Conservation (phyloP, 495 filamentous ascomycete genomes). For the Immersiella caudata region DNA sequence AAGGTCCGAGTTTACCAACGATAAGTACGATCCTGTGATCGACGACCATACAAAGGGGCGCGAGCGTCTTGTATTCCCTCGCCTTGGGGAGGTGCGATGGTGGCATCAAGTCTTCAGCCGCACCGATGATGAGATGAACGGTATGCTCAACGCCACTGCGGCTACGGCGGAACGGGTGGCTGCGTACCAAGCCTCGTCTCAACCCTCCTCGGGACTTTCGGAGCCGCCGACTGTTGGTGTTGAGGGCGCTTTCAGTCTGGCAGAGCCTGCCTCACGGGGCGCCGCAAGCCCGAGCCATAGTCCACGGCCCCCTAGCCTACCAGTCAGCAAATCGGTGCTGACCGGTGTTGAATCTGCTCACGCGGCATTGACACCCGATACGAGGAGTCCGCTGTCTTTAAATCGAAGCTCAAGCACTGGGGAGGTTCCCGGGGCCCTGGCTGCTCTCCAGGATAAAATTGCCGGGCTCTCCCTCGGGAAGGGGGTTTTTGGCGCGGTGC, state of each 20-base stretch:
- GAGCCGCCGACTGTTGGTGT: slow-evolving; percentile 18
- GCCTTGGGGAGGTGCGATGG: slow-evolving; percentile 71
- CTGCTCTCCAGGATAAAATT: slow-evolving; percentile 52
- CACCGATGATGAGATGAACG: slow-evolving; percentile 92
- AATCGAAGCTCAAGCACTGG: slow-evolving; percentile 48
- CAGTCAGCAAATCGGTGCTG: slow-evolving; percentile 47
- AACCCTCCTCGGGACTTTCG: slow-evolving; percentile 28
- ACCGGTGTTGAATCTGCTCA: slow-evolving; percentile 45
- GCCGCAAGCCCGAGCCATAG: slow-evolving; percentile 32
- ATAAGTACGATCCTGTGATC: slow-evolving; percentile 72
- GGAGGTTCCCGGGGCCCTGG: slow-evolving; percentile 43
- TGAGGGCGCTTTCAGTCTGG: slow-evolving; percentile 27
- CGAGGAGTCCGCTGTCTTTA: slow-evolving; percentile 34
- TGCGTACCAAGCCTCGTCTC: slow-evolving; percentile 31
- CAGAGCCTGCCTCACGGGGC: slow-evolving; percentile 23
- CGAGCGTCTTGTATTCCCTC: slow-evolving; percentile 84
- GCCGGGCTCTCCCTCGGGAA: slow-evolving; percentile 48
- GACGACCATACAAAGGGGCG: slow-evolving; percentile 76
- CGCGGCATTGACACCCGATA: slow-evolving; percentile 42
- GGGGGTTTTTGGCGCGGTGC: slow-evolving; percentile 27
- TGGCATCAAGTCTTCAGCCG: slow-evolving; percentile 89
- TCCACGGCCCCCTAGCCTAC: slow-evolving; percentile 41
- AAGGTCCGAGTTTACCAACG: slow-evolving; percentile 76
- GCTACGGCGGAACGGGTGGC: slow-evolving; percentile 39
- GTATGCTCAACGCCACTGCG: slow-evolving; percentile 50